phyloP scores from a whole-genome alignment of 768 basidiomycete species.

The Gloeostereum incarnatum region DNA sequence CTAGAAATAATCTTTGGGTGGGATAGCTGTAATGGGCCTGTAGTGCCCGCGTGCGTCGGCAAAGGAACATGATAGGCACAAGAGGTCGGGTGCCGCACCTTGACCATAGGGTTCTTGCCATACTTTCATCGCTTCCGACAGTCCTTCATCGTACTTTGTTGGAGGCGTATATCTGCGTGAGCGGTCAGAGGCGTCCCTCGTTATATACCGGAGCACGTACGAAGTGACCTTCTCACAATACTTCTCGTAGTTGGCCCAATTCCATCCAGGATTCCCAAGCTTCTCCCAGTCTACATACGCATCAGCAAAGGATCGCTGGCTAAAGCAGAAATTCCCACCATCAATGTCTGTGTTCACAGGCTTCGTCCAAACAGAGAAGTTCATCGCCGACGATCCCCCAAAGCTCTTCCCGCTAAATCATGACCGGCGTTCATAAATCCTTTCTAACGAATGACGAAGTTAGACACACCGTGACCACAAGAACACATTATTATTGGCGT shows the following conservation, averaged over 20 bases:
- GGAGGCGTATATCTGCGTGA: background rate
- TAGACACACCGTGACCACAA: no score
- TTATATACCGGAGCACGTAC: slow-evolving; percentile 13
- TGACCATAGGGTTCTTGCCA: background rate
- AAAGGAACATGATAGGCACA: background rate
- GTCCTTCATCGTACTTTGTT: no score
- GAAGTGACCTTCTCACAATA: slow-evolving; percentile 27
- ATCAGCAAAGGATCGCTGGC: slow-evolving; percentile 13
- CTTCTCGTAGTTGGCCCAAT: slow-evolving; percentile 32
- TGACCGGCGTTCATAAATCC: background rate
- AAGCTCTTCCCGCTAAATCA: slow-evolving; percentile 2
- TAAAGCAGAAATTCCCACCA: slow-evolving; percentile 7
- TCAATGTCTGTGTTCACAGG: slow-evolving; percentile 21
- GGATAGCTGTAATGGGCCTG: no score
- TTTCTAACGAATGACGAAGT: no score
- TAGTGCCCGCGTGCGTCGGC: background rate
- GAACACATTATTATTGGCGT: no score
- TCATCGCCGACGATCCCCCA: slow-evolving; percentile 36
- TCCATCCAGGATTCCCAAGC: slow-evolving; percentile 50
- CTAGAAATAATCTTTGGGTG: no score
- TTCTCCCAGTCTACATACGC: slow-evolving; percentile 24
- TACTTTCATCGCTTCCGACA: no score
- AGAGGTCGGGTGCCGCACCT: background rate
- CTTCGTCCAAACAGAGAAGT: slow-evolving; percentile 23
- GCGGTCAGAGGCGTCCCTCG: background rate